These are phyloP conservation scores for Saprolegnia parasitica DNA, from an alignment of 352 stramenopile species.

Conservation along the genomic window DNA sequence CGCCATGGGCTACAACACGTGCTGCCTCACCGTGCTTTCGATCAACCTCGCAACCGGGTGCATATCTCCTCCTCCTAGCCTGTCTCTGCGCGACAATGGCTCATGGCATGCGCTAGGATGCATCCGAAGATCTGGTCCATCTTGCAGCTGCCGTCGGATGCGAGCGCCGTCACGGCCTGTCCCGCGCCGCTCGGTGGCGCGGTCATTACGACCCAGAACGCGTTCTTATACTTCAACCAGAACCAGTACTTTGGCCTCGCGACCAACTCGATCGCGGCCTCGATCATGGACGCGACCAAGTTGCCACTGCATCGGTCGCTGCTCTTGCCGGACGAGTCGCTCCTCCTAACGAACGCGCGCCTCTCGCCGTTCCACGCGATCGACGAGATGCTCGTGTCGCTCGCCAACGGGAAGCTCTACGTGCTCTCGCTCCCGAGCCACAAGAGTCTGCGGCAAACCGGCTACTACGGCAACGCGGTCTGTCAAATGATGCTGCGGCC, in stretches of 20 bases:
- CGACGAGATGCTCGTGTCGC: conserved; percentile 61
- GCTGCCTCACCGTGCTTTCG: conserved; percentile 77
- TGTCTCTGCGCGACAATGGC: neutral
- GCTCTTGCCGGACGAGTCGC: conserved; percentile 47
- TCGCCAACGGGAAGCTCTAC: conserved; percentile 57
- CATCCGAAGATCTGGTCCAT: conserved; percentile 86
- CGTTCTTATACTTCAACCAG: conserved; percentile 85
- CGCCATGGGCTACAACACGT: conserved; percentile 71
- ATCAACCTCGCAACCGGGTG: conserved; percentile 83
- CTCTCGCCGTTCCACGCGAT: conserved; percentile 27
- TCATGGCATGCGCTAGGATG: conserved; percentile 34
- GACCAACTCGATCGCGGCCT: conserved; percentile 63
- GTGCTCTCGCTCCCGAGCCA: conserved; percentile 36
- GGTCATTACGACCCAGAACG: conserved; percentile 70
- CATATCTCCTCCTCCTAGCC: conserved; percentile 1
- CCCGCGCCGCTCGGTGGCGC: conserved; percentile 65
- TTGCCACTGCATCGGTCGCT: conserved; percentile 61
- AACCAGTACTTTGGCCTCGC: conserved; percentile 77
- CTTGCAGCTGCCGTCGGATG: conserved; percentile 75
- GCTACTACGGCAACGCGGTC: conserved; percentile 26
- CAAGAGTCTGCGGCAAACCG: conserved; percentile 28
- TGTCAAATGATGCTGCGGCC: conserved; percentile 26
- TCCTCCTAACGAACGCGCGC: conserved; percentile 19
- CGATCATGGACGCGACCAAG: conserved; percentile 67
- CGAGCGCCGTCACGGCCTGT: conserved; percentile 67